A percentile compares a stretch with the other conserved stretches of the same genome.
Evolutionary conservation across 2,329 filamentous ascomycete species (phyloP).

Genomic region (Ceratocystis ficicola): DNA sequence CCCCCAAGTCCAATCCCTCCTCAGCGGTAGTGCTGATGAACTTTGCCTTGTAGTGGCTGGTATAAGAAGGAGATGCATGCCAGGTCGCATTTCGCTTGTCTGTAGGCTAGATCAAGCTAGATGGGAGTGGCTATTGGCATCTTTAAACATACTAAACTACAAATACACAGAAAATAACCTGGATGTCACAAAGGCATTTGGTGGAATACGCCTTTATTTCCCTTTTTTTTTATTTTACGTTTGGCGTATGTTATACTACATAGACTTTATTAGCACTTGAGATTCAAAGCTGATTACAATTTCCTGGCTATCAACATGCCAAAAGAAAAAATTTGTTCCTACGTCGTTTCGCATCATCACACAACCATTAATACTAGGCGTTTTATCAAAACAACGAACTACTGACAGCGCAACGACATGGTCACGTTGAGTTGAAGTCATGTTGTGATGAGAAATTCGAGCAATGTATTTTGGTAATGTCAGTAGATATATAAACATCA

Average conservation of each 20-base stretch:
- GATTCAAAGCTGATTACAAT: too few relatives aligned
- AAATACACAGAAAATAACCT: neutral
- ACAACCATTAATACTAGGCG: too few relatives aligned
- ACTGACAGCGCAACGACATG: too few relatives aligned
- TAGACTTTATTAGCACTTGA: too few relatives aligned
- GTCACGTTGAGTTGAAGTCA: neutral
- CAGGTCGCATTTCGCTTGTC: neutral
- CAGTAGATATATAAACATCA: neutral
- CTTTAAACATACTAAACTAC: conserved; percentile 1
- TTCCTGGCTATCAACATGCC: too few relatives aligned
- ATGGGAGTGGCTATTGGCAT: neutral
- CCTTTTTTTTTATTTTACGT: neutral
- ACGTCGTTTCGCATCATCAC: too few relatives aligned
- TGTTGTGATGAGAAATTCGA: neutral
- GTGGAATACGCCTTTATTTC: neutral
- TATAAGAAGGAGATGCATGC: neutral
- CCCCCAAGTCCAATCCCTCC: conserved; percentile 45
- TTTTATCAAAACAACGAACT: too few relatives aligned
- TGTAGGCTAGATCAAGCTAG: neutral
- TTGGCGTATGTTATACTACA: neutral
- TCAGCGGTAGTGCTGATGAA: conserved; percentile 31
- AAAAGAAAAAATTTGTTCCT: too few relatives aligned
- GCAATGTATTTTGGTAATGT: neutral
- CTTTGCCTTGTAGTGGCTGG: neutral
- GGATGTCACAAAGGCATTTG: neutral